A percentile compares a stretch with the other conserved stretches of the same genome.
phyloP scores from a whole-genome alignment of 306 rosid genomes.

The Vigna unguiculata region DNA sequence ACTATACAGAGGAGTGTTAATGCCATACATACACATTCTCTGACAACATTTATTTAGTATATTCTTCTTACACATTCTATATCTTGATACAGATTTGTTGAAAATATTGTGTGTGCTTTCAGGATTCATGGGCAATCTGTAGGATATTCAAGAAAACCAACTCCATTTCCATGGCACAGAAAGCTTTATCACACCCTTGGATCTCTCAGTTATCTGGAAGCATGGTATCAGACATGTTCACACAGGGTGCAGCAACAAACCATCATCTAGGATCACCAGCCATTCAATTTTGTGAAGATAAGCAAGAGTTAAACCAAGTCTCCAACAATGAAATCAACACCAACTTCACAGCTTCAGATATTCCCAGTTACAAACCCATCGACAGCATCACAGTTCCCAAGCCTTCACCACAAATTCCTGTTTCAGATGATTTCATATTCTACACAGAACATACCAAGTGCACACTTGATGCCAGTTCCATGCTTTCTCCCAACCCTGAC shows the following conservation, averaged over 20 bases:
- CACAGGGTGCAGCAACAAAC: slow-evolving; percentile 44
- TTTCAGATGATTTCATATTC: slow-evolving; percentile 57
- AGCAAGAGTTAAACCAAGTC: slow-evolving; percentile 41
- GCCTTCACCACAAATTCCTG: slow-evolving; percentile 41
- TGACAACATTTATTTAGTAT: too few relatives aligned
- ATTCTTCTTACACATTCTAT: too few relatives aligned
- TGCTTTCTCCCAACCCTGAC: slow-evolving; percentile 55
- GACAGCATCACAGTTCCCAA: slow-evolving; percentile 33
- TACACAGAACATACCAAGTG: slow-evolving; percentile 50
- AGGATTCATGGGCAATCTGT: slow-evolving; percentile 94
- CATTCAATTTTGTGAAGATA: slow-evolving; percentile 47
- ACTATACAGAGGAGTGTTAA: too few relatives aligned
- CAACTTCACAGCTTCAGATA: slow-evolving; percentile 51
- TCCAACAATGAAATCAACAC: slow-evolving; percentile 29
- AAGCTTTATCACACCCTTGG: slow-evolving; percentile 72
- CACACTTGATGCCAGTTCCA: slow-evolving; percentile 44
- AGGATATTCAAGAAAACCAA: slow-evolving; percentile 83
- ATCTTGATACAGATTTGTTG: too few relatives aligned
- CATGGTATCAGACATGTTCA: slow-evolving; percentile 50
- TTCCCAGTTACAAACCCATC: slow-evolving; percentile 51
- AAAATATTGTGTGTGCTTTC: slow-evolving; percentile 36
- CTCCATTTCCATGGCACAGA: slow-evolving; percentile 75
- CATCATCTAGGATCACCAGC: slow-evolving; percentile 54
- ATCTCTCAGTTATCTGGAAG: slow-evolving; percentile 57
- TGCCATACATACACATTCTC: too few relatives aligned